Percentiles rank a stretch among this genome's conserved stretches.
These are phyloP conservation scores for Adansonia digitata DNA, from an alignment of 345 rosid species.

Conservation along the genomic window DNA sequence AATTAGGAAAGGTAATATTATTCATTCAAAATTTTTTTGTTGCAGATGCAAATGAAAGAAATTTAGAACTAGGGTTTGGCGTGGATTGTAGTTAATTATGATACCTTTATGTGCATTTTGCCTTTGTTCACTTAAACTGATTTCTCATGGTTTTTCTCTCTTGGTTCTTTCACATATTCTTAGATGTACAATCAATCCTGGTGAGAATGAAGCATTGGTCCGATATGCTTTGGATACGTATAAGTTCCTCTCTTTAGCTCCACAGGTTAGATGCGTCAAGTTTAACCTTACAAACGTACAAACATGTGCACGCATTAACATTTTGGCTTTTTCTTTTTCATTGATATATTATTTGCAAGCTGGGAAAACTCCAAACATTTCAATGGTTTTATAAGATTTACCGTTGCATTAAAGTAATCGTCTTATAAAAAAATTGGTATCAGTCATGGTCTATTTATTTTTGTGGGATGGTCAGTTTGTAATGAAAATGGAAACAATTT, in stretches of 20 bases:
- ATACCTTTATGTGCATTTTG: background rate
- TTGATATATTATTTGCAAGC: background rate
- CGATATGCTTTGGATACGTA: slow-evolving; percentile 89
- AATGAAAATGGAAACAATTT: background rate
- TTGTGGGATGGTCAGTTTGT: background rate
- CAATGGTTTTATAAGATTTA: background rate
- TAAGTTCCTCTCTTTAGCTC: slow-evolving; percentile 70
- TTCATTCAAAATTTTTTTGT: background rate
- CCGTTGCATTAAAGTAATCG: background rate
- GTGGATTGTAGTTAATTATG: background rate
- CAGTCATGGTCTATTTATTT: background rate
- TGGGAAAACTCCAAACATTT: background rate
- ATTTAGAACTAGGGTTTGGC: background rate
- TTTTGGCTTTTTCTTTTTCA: background rate
- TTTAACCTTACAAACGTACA: background rate
- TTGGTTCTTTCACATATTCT: slow-evolving; percentile 7
- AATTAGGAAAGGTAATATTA: background rate
- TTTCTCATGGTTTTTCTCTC: background rate
- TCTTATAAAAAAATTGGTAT: background rate
- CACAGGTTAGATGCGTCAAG: slow-evolving; percentile 55
- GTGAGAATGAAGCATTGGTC: slow-evolving; percentile 91
- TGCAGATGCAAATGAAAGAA: background rate
- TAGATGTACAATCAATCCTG: slow-evolving; percentile 94
- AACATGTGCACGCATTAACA: background rate
- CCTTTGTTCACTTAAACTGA: background rate